Evolutionary conservation across 1,139 yeast species (phyloP).

Genomic region (Lodderomyces parapsilosis): DNA sequence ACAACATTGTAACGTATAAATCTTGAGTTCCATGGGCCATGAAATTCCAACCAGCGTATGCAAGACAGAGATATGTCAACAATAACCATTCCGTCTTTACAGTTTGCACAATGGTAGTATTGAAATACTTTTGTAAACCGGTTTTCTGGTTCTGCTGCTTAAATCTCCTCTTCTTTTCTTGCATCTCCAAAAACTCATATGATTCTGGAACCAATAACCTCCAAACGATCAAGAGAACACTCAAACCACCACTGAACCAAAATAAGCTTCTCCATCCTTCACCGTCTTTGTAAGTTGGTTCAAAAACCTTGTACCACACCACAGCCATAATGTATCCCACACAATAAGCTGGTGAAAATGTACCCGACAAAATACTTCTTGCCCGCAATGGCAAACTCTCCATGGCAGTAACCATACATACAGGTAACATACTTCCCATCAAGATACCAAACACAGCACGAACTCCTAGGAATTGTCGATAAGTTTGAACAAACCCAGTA

Average conservation of each 20-base stretch:
- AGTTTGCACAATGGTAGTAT: conserved; percentile 11
- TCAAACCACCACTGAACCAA: too few species aligned
- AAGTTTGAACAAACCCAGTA: too few species aligned
- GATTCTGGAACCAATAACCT: conserved; percentile 36
- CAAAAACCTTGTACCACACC: conserved; percentile 48
- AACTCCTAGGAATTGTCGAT: too few species aligned
- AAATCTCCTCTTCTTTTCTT: conserved; percentile 17
- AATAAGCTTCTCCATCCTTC: conserved; percentile 68
- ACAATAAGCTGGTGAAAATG: conserved; percentile 40
- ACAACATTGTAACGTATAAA: too few species aligned
- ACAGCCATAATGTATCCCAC: conserved; percentile 39
- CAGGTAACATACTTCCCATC: too few species aligned
- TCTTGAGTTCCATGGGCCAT: too few species aligned
- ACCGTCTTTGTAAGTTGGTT: conserved; percentile 52
- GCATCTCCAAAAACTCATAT: conserved; percentile 20
- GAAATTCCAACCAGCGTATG: too few species aligned
- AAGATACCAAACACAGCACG: too few species aligned
- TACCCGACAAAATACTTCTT: conserved; percentile 36
- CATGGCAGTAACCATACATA: too few species aligned
- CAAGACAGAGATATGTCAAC: conserved; percentile 42
- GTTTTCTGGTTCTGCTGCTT: conserved; percentile 13
- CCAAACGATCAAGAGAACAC: conserved; percentile 34
- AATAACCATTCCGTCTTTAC: too few species aligned
- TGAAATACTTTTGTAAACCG: conserved; percentile 1
- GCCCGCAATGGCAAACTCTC: conserved; percentile 37